Evolutionary conservation across 306 rosid species (phyloP).

Genomic region (Vicia sativa): DNA sequence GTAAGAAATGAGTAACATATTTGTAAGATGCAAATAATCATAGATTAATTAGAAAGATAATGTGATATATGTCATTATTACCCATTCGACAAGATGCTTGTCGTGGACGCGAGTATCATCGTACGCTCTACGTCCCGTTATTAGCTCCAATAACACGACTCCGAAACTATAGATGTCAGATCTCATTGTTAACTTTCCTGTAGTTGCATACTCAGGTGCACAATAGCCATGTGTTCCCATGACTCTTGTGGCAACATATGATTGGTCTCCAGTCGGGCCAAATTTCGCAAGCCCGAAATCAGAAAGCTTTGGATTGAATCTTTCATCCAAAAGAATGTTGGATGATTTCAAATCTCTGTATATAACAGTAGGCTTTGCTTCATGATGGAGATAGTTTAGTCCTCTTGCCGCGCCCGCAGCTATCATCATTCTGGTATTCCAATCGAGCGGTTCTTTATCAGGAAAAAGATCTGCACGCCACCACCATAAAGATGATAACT

Average conservation of each 20-base stretch:
- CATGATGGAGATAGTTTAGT: constrained; percentile 63
- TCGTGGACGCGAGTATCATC: constrained; percentile 45
- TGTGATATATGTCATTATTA: constrained; percentile 30
- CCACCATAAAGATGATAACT: constrained; percentile 17
- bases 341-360: constrained; percentile 70
- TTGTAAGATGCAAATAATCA: constrained; percentile 10
- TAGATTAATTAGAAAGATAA: constrained; percentile 18
- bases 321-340: constrained; percentile 59
- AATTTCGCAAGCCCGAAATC: constrained; percentile 82
- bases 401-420: constrained; percentile 75
- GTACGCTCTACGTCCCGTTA: constrained; percentile 64
- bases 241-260: constrained; percentile 71
- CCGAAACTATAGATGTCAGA: constrained; percentile 79
- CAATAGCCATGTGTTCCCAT: constrained; percentile 85
- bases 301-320: constrained; percentile 62
- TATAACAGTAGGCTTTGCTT: constrained; percentile 66
- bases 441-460: constrained; percentile 51
- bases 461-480: constrained; percentile 44
- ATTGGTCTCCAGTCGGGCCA: constrained; percentile 67
- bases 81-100: constrained; percentile 58
- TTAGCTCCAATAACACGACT: constrained; percentile 65
- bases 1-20: constrained; percentile 12
- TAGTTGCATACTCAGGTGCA: constrained; percentile 73
- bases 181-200: constrained; percentile 63
- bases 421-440: constrained; percentile 74